These are phyloP conservation scores for Turritis glabra DNA, from an alignment of 345 rosid species.

Conservation along the genomic window DNA sequence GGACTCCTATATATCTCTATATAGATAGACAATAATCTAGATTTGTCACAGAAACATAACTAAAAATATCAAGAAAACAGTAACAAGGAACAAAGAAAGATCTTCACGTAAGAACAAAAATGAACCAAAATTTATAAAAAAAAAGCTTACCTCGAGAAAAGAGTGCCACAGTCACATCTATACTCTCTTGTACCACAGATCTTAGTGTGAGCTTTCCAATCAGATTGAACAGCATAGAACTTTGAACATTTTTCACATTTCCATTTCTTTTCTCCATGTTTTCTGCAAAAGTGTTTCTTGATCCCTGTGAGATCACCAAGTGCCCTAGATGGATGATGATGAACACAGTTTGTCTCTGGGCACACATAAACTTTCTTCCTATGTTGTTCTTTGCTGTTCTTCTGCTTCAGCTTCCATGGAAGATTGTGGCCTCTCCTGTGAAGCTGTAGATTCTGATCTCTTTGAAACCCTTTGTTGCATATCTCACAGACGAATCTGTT, in stretches of 20 bases:
- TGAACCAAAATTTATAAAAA: neutral
- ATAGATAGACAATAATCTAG: constrained; percentile 9
- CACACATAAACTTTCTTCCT: constrained; percentile 46
- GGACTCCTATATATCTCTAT: neutral
- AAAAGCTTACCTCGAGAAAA: constrained; percentile 41
- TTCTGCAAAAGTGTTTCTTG: constrained; percentile 45
- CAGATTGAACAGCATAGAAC: constrained; percentile 46
- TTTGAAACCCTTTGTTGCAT: constrained; percentile 92
- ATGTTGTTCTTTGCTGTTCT: constrained; percentile 50
- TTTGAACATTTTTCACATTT: constrained; percentile 46
- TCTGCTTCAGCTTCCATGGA: constrained; percentile 94
- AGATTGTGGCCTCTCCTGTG: constrained; percentile 95
- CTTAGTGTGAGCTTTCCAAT: constrained; percentile 46
- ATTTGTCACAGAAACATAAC: constrained; percentile 7
- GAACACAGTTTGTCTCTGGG: constrained; percentile 41
- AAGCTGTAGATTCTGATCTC: constrained; percentile 95
- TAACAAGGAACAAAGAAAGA: constrained; percentile 8
- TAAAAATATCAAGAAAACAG: neutral
- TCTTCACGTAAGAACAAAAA: neutral
- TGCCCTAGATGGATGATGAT: constrained; percentile 47
- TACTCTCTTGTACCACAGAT: constrained; percentile 47
- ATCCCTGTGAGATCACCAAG: constrained; percentile 49
- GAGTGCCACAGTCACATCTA: constrained; percentile 47
- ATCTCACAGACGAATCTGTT: constrained; percentile 94
- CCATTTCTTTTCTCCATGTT: constrained; percentile 48